phyloP scores from a whole-genome alignment of 257 asterid species.

The Fraxinus excelsior region DNA sequence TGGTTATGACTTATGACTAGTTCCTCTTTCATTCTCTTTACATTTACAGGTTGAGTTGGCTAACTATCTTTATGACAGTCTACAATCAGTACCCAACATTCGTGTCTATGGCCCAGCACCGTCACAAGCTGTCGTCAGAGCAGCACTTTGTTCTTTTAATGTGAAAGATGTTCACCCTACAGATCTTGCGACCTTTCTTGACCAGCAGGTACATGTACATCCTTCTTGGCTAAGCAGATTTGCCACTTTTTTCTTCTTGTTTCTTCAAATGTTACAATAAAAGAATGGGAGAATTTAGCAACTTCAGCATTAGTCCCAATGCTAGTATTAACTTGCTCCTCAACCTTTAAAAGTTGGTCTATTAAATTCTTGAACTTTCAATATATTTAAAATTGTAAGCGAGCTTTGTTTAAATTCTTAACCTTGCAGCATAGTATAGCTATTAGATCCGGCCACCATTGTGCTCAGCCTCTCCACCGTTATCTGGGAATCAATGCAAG shows the following conservation, averaged over 20 bases:
- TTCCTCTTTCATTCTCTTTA: background rate
- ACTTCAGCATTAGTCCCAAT: background rate
- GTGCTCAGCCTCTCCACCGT: slow-evolving; percentile 94
- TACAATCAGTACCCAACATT: slow-evolving; percentile 54
- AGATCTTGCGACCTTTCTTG: slow-evolving; percentile 82
- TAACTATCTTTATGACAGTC: slow-evolving; percentile 58
- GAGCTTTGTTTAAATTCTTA: background rate
- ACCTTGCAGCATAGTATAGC: slow-evolving; percentile 79
- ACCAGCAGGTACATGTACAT: slow-evolving; percentile 62
- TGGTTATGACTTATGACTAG: background rate
- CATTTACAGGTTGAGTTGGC: slow-evolving; percentile 65
- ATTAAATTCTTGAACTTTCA: background rate
- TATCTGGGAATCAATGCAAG: slow-evolving; percentile 75
- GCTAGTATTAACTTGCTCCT: background rate
- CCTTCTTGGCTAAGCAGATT: background rate
- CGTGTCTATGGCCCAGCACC: slow-evolving; percentile 88
- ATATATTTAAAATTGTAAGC: background rate
- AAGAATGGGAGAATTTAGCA: slow-evolving; percentile 2
- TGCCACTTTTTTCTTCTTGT: background rate
- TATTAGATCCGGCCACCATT: slow-evolving; percentile 92
- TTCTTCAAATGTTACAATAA: background rate
- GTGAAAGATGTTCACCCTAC: slow-evolving; percentile 84
- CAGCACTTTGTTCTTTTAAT: slow-evolving; percentile 90
- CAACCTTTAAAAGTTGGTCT: background rate
- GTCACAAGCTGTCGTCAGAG: slow-evolving; percentile 59